Base-by-base conservation (phyloP, 1,284 basidiomycete species). In the Rhodotorula sp. region DNA sequence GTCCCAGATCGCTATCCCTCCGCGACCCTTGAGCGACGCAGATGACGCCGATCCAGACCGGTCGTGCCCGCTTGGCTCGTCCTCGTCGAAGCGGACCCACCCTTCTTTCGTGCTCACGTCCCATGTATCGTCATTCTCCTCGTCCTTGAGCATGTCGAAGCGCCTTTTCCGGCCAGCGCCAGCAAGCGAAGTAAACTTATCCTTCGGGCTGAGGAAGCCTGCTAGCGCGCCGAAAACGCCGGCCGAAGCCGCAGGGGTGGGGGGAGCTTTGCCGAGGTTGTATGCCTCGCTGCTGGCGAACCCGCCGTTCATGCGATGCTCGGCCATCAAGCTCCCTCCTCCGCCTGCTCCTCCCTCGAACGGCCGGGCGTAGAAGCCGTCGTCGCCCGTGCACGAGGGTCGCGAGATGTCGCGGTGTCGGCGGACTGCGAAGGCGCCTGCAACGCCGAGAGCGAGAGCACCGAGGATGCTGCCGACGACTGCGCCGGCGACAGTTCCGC, bases 91-190 rank as follows among this genome's bases (percentile, higher is more conserved):
- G 28, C 40, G 53, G 44, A 56, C 46, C 68, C 71, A 69, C 6
- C 65, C 59, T 26, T 30, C 34, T 16, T 58, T 54, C 46, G 15
- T 18, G 5, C 51, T 37, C 22, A 52, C 58, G 26, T 62, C 48
- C 67, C 64, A 65, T 8, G n/a, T 37, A 2, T 58, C 65, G 37
- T 56, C 50, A 34, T 67, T 65, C 48, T 70, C 69, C 46, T 70
- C 71, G 46, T 72, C 71, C 24, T 51, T n/a, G 31, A 72, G 60
- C 62, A 72, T 72, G 40, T 67, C 68, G 53, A 69, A 62, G 40
- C 71, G 34, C 22, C 65, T 37, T 54, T 46, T 61, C 13, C 62
- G 44, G 11, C 51, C 31, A 1, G 54, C 48, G 15, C 31, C 28
- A 10, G 34, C 55, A 44, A 6, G 30, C 8, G 61, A 46, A 11